Conservation (phyloP, 2,329 filamentous ascomycete genomes). For the Phaeophleospora eucalypticola region DNA sequence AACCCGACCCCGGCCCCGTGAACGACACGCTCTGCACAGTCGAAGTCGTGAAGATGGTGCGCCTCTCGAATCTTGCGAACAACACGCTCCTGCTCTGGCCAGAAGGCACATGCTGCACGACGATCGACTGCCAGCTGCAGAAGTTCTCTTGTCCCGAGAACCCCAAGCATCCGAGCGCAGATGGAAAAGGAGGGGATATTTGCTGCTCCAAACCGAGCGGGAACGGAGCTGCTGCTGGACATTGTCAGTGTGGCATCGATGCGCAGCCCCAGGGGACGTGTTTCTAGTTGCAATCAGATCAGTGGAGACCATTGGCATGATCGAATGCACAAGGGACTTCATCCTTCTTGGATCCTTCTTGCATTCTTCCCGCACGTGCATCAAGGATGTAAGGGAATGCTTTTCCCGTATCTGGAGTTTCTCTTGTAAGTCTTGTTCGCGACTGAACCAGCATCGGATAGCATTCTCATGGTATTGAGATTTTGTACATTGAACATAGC, state of each 20-base stretch:
- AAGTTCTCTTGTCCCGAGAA: slow-evolving; percentile 13
- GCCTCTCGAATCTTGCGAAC: slow-evolving; percentile 8
- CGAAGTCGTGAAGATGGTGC: slow-evolving; percentile 9
- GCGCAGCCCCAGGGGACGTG: slow-evolving; percentile 11
- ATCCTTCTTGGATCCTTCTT: too few relatives aligned
- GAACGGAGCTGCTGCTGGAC: slow-evolving; percentile 10
- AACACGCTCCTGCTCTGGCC: slow-evolving; percentile 17
- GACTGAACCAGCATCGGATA: too few relatives aligned
- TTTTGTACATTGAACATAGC: too few relatives aligned
- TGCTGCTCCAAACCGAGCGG: slow-evolving; percentile 15
- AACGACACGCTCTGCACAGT: slow-evolving; percentile 29
- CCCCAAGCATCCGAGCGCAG: slow-evolving; percentile 3
- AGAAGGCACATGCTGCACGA: slow-evolving; percentile 15
- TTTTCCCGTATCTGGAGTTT: too few relatives aligned
- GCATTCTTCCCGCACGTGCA: too few relatives aligned
- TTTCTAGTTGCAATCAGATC: too few relatives aligned
- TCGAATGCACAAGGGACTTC: too few relatives aligned
- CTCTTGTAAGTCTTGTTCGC: too few relatives aligned
- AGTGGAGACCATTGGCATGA: too few relatives aligned
- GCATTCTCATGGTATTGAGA: too few relatives aligned
- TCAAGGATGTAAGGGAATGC: too few relatives aligned
- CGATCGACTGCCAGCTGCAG: slow-evolving; percentile 14
- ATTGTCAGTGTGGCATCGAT: slow-evolving; percentile 15
- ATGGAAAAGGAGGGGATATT: slow-evolving; percentile 11
- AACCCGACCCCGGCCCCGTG: slow-evolving; percentile 11